phyloP scores from a whole-genome alignment of 2,329 filamentous ascomycete species.

The Penicillium sp. region DNA sequence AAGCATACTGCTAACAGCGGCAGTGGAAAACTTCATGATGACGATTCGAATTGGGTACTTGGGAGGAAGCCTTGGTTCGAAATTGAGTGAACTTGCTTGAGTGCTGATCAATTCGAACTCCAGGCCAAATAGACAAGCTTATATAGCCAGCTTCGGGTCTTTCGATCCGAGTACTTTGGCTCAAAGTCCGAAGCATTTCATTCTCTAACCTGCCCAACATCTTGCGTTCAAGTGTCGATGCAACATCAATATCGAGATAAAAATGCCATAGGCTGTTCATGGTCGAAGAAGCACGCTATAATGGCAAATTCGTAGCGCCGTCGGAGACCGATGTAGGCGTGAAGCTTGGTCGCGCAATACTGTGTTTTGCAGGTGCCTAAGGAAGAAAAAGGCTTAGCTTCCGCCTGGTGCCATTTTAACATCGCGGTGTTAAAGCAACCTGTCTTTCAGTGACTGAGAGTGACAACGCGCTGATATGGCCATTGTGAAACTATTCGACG shows the following conservation, averaged over 20 bases:
- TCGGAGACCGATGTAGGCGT: neutral
- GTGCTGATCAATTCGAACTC: constrained; percentile 54
- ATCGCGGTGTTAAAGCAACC: neutral
- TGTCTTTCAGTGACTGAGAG: neutral
- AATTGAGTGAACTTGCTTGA: neutral
- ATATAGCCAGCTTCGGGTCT: neutral
- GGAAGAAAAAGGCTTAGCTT: neutral
- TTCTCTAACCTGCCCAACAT: neutral
- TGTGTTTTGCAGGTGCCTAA: neutral
- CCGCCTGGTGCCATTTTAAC: neutral
- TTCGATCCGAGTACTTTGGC: neutral
- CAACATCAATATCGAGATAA: constrained; percentile 3
- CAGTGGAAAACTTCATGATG: too few species aligned
- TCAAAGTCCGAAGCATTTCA: neutral
- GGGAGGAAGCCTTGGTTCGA: too few species aligned
- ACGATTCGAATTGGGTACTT: too few species aligned
- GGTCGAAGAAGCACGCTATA: neutral
- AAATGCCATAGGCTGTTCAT: neutral
- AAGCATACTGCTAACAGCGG: too few species aligned
- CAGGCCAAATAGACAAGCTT: constrained; percentile 27
- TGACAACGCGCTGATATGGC: neutral
- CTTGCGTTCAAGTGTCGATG: neutral
- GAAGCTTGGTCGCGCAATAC: neutral
- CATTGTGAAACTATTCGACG: neutral
- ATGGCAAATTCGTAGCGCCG: neutral